Base-by-base conservation (phyloP, 2,329 filamentous ascomycete genomes). In the Colletotrichum tofieldiae region DNA sequence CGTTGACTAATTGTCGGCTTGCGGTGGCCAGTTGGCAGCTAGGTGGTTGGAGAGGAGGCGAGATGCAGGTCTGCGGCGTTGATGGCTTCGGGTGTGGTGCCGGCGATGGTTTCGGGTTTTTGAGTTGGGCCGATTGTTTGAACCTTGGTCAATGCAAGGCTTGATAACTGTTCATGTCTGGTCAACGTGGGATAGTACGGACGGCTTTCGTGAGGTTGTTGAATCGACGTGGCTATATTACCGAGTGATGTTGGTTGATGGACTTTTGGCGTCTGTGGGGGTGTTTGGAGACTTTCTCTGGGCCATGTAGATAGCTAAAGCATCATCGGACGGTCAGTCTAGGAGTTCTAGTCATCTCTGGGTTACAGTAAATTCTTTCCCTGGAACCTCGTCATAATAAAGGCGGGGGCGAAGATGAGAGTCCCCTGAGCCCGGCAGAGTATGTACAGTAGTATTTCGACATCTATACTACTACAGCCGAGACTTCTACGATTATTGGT, bases 31-130 rank as follows among this genome's bases (percentile, higher is more conserved):
- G 26, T 43, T 64, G 61, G 49, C 20, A 55, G 23, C 35, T 45
- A 37, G 9, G 59, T 5, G n/a, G n/a, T 12, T 20, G n/a, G 32
- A 1, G 14, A 20, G n/a, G 47, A 14, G 43, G 47, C 47, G 49
- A 45, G 49, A 55, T 55, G 37, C 26, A 43, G 61, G 23, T n/a
- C 49, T 54, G 49, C 37, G 61, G 49, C 61, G 61, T 60, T 16
- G 26, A 20, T 23, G 49, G 5, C 18, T 29, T 54, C 11, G 61
- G 35, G 26, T 45, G 39, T n/a, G 37, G 23, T 18, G 37, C 43
- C 20, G 39, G 37, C n/a, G 23, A 58, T 29, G 26, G 14, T 18
- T 20, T 7, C 26, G 29, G 49, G 26, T 18, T 52, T 18, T 52
- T 4, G 29, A 18, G 16, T 18, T 29, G 14, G 5, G 26, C 23